Evolutionary conservation across 2,329 filamentous ascomycete genomes (phyloP), one percentile per base, ranked within the genome.

Genomic region (Colletotrichum sp.): DNA sequence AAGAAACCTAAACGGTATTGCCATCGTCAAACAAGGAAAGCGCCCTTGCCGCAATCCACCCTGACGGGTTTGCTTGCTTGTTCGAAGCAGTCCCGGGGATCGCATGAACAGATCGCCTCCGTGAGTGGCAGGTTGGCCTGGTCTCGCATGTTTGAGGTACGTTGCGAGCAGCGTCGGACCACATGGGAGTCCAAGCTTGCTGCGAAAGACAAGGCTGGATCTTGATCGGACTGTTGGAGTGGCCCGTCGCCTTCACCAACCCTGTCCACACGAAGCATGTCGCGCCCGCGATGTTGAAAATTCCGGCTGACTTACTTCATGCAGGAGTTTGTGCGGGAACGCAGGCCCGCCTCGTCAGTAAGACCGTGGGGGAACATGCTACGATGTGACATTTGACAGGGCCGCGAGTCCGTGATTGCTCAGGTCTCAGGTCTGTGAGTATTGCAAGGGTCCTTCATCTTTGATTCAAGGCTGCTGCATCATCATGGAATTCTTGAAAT

Each of bases 81-180:
- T 69, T 72, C 28, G 36, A 62, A n/a, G 10, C 49, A 49, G 55
- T 28, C 49, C 75, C 28, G 30, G 64, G 24, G 63, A 76, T 72
- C 49, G 77, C 77, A 78, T 78, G 73, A 78, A 72, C 13, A 77
- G 69, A 77, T 77, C 65, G 72, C 60, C 64, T 39, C 52, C 65
- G 69, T 24, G 69, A 76, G 34, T 72, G 71, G 63, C 71, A 69
- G 67, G 39, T 70, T 59, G 34, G 57, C 69, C 76, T 71, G 66
- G 66, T 30, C 55, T 67, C 62, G 63, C 39, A 44, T 72, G 80
- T 82, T 81, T 82, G 80, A 82, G 77, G 76, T 77, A 76, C 76
- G 80, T 82, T 82, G 80, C 80, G 80, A 78, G 72, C 52, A 75
- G 77, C 72, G 49, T 70, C 75, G 70, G 71, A 73, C 75, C 73